Evolutionary conservation across 2,329 filamentous ascomycete species (phyloP), one percentile per base, ranked within the genome.

Genomic region (Orbilia oligospora): DNA sequence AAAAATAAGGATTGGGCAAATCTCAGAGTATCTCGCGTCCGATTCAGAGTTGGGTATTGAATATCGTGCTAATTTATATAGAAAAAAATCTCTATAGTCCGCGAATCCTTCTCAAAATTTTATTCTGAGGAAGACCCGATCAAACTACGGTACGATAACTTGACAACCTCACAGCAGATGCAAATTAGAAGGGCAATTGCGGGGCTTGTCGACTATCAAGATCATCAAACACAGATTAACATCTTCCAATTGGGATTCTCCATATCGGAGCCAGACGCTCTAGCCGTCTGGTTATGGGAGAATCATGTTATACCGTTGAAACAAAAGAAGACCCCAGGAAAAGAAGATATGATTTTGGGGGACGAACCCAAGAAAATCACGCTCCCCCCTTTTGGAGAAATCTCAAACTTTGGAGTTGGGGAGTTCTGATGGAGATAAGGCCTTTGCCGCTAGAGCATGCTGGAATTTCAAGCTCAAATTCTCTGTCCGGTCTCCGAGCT

Each of bases 181-280:
- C 36, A 41, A 41, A 41, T 41, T 41, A 41, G 36, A 41, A 41
- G 14, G 14, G 36, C 36, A 16, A 41, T 41, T 16, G 36, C 36
- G 3, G 36, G 14, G 14, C 36, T 41, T 41, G 36, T 41, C 14
- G 36, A 41, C 36, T 41, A 30, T 30, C 27, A 30, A 30, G 27
- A 30, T 30, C 27, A 30, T 30, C 27, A 30, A 30, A 30, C 27
- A n/a, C 20, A n/a, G 27, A 58, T 58, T 58, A 58, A n/a, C 30
- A 6, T 58, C 53, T 18, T 30, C 16, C 16, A n/a, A 58, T 6
- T 55, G 30, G 12, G 8, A 55, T 24, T 6, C 16, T 16, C 27
- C 27, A 30, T 41, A 10, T 41, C 36, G 36, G 36, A 41, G 14
- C 36, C 36, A 16, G 36, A 41, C 36, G 36, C 36, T 41, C 36